phyloP scores from a whole-genome alignment of 2,329 filamentous ascomycete species.

The Macrophomina tecta region DNA sequence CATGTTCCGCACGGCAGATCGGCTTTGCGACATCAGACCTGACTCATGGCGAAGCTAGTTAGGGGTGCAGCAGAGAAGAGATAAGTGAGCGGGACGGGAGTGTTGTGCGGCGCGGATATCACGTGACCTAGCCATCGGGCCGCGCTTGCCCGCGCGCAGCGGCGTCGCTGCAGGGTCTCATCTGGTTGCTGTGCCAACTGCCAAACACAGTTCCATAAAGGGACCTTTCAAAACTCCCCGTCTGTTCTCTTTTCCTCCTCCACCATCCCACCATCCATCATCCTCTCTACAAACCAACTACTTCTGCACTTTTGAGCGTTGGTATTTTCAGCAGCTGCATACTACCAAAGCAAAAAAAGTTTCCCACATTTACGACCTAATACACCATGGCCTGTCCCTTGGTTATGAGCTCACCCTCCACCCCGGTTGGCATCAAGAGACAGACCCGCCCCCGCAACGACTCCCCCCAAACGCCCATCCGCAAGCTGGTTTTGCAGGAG shows the following conservation, averaged over 20 bases:
- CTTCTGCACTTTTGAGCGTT: constrained; percentile 12
- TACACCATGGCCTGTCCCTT: constrained; percentile 27
- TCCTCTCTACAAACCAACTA: constrained; percentile 1
- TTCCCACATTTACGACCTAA: constrained; percentile 13
- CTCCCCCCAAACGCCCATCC: constrained; percentile 24
- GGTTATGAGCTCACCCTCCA: constrained; percentile 27
- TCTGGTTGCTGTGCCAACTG: constrained; percentile 24
- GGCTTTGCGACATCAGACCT: not conserved
- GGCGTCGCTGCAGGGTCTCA: not conserved
- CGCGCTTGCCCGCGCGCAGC: not conserved
- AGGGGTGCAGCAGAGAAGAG: not conserved
- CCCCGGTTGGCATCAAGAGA: constrained; percentile 27
- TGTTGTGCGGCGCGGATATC: not conserved
- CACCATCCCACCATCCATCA: constrained; percentile 11
- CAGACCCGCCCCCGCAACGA: constrained; percentile 21
- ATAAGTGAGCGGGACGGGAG: not conserved
- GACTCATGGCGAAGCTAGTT: not conserved
- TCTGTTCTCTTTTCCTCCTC: not conserved
- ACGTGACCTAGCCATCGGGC: constrained; percentile 12
- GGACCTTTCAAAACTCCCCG: constrained; percentile 18
- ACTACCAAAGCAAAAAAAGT: constrained; percentile 5
- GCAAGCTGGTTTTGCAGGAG: constrained; percentile 29
- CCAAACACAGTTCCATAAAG: constrained; percentile 27
- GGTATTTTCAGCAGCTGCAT: constrained; percentile 14
- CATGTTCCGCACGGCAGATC: not conserved